phyloP scores from a whole-genome alignment of 139 green algal genomes.

The Chlamydomonas urium region DNA sequence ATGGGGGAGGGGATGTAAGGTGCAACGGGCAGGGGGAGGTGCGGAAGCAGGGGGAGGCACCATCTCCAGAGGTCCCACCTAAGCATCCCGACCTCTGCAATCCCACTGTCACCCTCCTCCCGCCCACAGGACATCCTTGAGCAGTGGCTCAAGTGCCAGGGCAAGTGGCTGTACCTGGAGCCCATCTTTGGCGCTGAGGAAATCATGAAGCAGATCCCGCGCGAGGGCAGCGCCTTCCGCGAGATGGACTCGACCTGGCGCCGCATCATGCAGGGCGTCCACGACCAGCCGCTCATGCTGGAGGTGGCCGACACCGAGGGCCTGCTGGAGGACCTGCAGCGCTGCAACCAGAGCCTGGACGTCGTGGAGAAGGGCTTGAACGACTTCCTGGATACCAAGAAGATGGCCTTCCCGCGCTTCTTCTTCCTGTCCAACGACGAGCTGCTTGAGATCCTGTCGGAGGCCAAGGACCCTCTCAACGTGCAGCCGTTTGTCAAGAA shows the following conservation, averaged over 20 bases:
- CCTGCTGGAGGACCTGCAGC: slow-evolving; percentile 65
- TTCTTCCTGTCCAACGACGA: slow-evolving; percentile 67
- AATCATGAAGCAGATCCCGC: slow-evolving; percentile 69
- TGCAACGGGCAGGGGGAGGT: too few relatives aligned
- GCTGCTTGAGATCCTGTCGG: slow-evolving; percentile 58
- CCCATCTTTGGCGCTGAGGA: slow-evolving; percentile 65
- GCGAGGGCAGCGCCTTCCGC: slow-evolving; percentile 55
- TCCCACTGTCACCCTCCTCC: too few relatives aligned
- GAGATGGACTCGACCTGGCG: slow-evolving; percentile 67
- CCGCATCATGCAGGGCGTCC: slow-evolving; percentile 51
- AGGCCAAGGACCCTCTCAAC: slow-evolving; percentile 44
- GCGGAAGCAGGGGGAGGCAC: too few relatives aligned
- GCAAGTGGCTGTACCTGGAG: slow-evolving; percentile 71
- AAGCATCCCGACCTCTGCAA: too few relatives aligned
- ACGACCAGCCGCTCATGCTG: too few relatives aligned
- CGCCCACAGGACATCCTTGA: slow-evolving; percentile 58
- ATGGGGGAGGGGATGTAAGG: background rate
- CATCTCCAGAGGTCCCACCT: too few relatives aligned
- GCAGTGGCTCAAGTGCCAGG: slow-evolving; percentile 60
- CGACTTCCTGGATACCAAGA: slow-evolving; percentile 75
- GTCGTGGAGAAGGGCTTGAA: slow-evolving; percentile 75
- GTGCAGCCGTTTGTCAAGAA: slow-evolving; percentile 68
- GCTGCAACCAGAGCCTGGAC: slow-evolving; percentile 61
- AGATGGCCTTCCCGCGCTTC: slow-evolving; percentile 68
- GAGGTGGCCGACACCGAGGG: slow-evolving; percentile 52